Base-by-base conservation (phyloP, 805 yeast species). In the Wickerhamomyces sydowiorum region DNA sequence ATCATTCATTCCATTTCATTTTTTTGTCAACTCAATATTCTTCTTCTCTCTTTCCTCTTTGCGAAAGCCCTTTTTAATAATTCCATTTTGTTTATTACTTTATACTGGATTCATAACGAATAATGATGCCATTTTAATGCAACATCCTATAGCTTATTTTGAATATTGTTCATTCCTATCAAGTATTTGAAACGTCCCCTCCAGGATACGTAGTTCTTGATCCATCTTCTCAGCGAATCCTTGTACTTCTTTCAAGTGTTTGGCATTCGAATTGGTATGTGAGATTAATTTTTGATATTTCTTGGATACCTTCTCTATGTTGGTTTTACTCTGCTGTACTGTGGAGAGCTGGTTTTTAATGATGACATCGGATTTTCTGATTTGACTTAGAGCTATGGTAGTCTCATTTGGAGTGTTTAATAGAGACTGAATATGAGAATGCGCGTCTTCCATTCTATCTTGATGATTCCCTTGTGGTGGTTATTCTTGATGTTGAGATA, bases 181-280 rank as follows among this genome's bases (percentile, higher is more conserved):
- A 3, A 73, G 57, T 17, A 69, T 50, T 39, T 59, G 54, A 39
- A 72, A 50, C 0, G 88, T 72, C 33, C 67, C 62, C 55, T 88
- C 96, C 35, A 88, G 59, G 1, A 86, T 78, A 37, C 96, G 62
- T 17, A 89, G 61, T 39, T 81, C 80, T 48, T 82, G 84, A 59
- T 88, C 95, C 3, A 86, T 54, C 14, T 72, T 46, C 56, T 88
- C 96, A 0, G 87, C 79, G 50, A 77, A 69, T 34, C 68, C 66
- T 51, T 80, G 86, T 3, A 76, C 56, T 38, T 67, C 65, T 1
- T 66, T 33, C 12, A 23, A 31, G 15, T 32, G 32, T 22, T 22
- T 25, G 20, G 27, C 25, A 36, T 17, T 32, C 3, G 6, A 2
- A 3, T 27, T 33, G 6, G 36, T 41, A 12, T 15, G 14, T 6